These are phyloP conservation scores for Mycocentrospora acerina DNA, from an alignment of 2,329 filamentous ascomycete genomes.

Conservation along the genomic window DNA sequence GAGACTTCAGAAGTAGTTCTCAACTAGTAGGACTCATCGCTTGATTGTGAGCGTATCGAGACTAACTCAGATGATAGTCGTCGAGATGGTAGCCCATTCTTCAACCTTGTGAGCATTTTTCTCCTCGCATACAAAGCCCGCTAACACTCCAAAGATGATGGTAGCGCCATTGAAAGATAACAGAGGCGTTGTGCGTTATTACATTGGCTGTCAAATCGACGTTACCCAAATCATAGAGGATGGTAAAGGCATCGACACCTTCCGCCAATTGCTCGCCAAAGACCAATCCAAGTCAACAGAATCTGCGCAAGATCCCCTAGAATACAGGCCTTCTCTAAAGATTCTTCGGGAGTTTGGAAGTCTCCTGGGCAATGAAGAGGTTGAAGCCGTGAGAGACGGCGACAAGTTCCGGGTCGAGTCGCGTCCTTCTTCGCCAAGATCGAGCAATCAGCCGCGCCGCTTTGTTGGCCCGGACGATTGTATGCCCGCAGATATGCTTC, in stretches of 20 bases:
- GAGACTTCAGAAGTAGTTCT: conserved; percentile 72
- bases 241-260: conserved; percentile 62
- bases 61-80: conserved; percentile 45
- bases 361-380: conserved; percentile 39
- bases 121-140: not conserved
- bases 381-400: conserved; percentile 59
- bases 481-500: conserved; percentile 25
- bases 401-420: conserved; percentile 58
- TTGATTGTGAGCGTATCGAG: not conserved
- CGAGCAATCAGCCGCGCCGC: conserved; percentile 32
- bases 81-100: conserved; percentile 69
- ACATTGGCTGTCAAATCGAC: conserved; percentile 71
- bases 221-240: conserved; percentile 68
- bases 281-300: conserved; percentile 9
- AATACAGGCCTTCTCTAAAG: conserved; percentile 20
- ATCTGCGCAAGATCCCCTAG: conserved; percentile 14
- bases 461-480: conserved; percentile 43
- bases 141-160: conserved; percentile 47
- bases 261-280: conserved; percentile 50
- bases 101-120: conserved; percentile 59
- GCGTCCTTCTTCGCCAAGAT: conserved; percentile 60
- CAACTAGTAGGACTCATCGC: conserved; percentile 58
- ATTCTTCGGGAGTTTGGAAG: conserved; percentile 26
- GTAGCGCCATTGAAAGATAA: conserved; percentile 67
- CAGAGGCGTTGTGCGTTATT: conserved; percentile 64